Evolutionary conservation across 2,329 filamentous ascomycete species (phyloP).

Genomic region (Botryotinia narcissicola): DNA sequence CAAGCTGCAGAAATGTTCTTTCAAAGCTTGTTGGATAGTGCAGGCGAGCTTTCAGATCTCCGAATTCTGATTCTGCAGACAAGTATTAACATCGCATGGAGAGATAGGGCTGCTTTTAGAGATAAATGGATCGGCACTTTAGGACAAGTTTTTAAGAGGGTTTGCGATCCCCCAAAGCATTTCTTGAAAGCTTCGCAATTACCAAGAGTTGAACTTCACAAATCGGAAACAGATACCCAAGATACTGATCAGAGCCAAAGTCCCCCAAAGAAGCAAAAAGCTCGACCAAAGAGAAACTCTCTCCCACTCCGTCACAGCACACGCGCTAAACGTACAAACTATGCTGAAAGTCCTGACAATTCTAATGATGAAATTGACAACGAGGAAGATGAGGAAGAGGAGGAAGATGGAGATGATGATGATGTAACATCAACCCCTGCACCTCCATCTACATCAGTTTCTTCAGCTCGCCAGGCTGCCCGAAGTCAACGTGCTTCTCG

Average conservation of each 20-base stretch:
- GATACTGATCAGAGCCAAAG: constrained; percentile 21
- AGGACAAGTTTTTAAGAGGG: constrained; percentile 62
- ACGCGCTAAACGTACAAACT: constrained; percentile 25
- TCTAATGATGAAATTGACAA: constrained; percentile 20
- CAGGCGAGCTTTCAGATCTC: constrained; percentile 62
- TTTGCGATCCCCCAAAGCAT: constrained; percentile 39
- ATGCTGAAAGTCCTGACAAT: constrained; percentile 33
- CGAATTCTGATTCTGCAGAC: constrained; percentile 68
- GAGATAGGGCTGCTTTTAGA: constrained; percentile 75
- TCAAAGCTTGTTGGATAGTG: constrained; percentile 71
- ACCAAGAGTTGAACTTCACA: neutral
- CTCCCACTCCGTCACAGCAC: constrained; percentile 23
- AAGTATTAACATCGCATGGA: constrained; percentile 78
- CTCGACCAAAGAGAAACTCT: neutral
- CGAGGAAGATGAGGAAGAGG: constrained; percentile 18
- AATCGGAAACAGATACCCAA: neutral
- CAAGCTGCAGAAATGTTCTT: constrained; percentile 75
- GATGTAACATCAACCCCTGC: constrained; percentile 7
- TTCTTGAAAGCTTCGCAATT: constrained; percentile 18
- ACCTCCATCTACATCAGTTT: neutral
- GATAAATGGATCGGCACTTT: constrained; percentile 74
- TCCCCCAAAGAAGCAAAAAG: constrained; percentile 23
- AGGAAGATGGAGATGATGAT: constrained; percentile 20
- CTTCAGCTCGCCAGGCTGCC: constrained; percentile 13
- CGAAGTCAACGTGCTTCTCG: constrained; percentile 25